Percentiles rank a stretch among this genome's conserved stretches.
Evolutionary conservation across 2,329 filamentous ascomycete species (phyloP).

Genomic region (Chaetomiaceae sp.): DNA sequence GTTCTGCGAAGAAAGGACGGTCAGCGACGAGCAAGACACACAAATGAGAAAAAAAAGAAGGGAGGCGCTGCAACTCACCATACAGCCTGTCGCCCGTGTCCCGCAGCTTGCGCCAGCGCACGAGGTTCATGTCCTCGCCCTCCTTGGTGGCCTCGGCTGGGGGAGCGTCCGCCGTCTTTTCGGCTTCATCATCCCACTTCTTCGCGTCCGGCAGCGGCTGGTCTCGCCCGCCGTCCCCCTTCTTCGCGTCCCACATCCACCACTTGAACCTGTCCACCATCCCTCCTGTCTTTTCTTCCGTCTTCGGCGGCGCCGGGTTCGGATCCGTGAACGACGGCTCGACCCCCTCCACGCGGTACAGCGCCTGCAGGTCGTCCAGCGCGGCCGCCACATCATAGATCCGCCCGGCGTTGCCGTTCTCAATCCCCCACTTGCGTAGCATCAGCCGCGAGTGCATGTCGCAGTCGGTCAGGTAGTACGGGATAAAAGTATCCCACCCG

Average conservation of each 20-base stretch:
- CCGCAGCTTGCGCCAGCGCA: conserved; percentile 19
- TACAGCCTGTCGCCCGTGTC: conserved; percentile 33
- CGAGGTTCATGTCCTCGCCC: conserved; percentile 24
- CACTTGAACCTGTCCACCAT: conserved; percentile 15
- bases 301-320: conserved; percentile 28
- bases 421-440: conserved; percentile 40
- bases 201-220: background rate
- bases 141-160: background rate
- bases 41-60: background rate
- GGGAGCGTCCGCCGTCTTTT: conserved; percentile 9
- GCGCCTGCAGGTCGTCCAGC: conserved; percentile 39
- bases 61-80: conserved; percentile 9
- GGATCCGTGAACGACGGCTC: conserved; percentile 30
- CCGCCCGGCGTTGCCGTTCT: conserved; percentile 35
- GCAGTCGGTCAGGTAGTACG: conserved; percentile 53
- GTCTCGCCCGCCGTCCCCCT: background rate
- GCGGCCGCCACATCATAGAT: conserved; percentile 41
- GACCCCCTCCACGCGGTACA: conserved; percentile 39
- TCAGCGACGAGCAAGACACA: background rate
- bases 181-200: conserved; percentile 8
- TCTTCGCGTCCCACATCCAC: background rate
- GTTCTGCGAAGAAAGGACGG: conserved; percentile 19
- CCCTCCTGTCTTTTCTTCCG: background rate
- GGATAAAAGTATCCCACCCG: conserved; percentile 52
- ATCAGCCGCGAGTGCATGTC: conserved; percentile 46